phyloP scores from a whole-genome alignment of 129 eudicot species.

The Sambucus nigra region DNA sequence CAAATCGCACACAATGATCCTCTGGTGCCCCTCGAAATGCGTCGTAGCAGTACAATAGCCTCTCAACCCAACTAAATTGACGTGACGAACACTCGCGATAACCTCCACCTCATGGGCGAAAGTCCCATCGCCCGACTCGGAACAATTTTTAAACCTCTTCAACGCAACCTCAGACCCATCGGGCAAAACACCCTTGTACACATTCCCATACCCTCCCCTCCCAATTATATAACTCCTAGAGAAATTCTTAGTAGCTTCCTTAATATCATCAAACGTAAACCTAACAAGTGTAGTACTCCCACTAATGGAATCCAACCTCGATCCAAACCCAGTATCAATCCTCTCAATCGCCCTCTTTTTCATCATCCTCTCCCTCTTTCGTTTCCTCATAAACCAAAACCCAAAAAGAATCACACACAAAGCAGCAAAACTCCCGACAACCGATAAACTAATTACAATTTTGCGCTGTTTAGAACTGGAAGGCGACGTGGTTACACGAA shows the following conservation, averaged over 20 bases:
- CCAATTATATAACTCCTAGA: conserved; percentile 57
- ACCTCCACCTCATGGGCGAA: conserved; percentile 88
- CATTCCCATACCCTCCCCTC: conserved; percentile 96
- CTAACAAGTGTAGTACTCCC: conserved; percentile 51
- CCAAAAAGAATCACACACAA: conserved; percentile 11
- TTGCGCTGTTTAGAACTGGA: conserved; percentile 15
- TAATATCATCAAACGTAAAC: conserved; percentile 60
- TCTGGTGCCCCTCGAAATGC: conserved; percentile 59
- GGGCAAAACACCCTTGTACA: conserved; percentile 58
- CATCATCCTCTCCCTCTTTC: conserved; percentile 9
- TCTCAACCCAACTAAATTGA: conserved; percentile 62
- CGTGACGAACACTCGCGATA: conserved; percentile 87
- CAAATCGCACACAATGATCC: conserved; percentile 82
- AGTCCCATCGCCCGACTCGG: conserved; percentile 70
- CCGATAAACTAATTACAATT: conserved; percentile 24
- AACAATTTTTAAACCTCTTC: conserved; percentile 83
- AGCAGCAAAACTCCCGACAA: conserved; percentile 8
- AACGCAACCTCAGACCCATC: conserved; percentile 80
- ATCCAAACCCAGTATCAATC: conserved; percentile 17
- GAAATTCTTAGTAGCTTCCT: conserved; percentile 63
- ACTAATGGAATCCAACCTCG: conserved; percentile 45
- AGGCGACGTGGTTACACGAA: conserved; percentile 18
- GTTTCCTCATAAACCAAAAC: conserved; percentile 24
- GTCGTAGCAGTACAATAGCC: conserved; percentile 87
- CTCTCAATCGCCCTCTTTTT: conserved; percentile 13